Percentiles rank a stretch among this genome's conserved stretches.
These are phyloP conservation scores for Melampsora americana DNA, from an alignment of 1,284 basidiomycete genomes.

Conservation along the genomic window DNA sequence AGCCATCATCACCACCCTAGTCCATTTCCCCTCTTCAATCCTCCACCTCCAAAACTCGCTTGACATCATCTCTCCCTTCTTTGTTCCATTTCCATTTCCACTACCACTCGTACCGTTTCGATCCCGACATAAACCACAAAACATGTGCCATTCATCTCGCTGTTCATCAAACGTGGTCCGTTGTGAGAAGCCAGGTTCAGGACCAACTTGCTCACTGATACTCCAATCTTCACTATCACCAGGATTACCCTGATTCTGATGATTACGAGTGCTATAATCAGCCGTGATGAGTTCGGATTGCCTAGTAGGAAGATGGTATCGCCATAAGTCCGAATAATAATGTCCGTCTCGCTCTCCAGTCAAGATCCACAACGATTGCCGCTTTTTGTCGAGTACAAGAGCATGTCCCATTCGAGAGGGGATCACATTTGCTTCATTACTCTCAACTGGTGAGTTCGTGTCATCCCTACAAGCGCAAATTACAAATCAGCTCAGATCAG, in stretches of 20 bases:
- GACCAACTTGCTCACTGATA: neutral
- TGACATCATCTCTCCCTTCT: slow-evolving; percentile 39
- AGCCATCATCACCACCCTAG: slow-evolving; percentile 24
- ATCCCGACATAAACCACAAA: slow-evolving; percentile 35
- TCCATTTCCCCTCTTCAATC: slow-evolving; percentile 26
- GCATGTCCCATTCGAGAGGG: slow-evolving; percentile 42
- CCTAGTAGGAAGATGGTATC: slow-evolving; percentile 11
- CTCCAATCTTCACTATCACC: neutral
- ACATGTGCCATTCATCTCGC: slow-evolving; percentile 42
- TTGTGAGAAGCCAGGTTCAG: slow-evolving; percentile 42
- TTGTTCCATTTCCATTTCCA: neutral
- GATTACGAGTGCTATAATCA: slow-evolving; percentile 20
- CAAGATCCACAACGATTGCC: slow-evolving; percentile 35
- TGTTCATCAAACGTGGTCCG: slow-evolving; percentile 38
- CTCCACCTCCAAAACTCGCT: slow-evolving; percentile 44
- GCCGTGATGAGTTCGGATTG: slow-evolving; percentile 13
- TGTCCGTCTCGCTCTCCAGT: slow-evolving; percentile 39
- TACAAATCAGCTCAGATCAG: neutral
- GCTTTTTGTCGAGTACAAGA: slow-evolving; percentile 34
- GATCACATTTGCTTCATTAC: neutral
- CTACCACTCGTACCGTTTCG: slow-evolving; percentile 1
- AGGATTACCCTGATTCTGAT: neutral
- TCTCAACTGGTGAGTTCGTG: neutral
- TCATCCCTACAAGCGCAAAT: slow-evolving; percentile 13
- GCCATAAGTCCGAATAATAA: slow-evolving; percentile 37